Percentiles rank a stretch among this genome's conserved stretches.
phyloP scores from a whole-genome alignment of 805 yeast genomes.

The Yarrowia sp. region DNA sequence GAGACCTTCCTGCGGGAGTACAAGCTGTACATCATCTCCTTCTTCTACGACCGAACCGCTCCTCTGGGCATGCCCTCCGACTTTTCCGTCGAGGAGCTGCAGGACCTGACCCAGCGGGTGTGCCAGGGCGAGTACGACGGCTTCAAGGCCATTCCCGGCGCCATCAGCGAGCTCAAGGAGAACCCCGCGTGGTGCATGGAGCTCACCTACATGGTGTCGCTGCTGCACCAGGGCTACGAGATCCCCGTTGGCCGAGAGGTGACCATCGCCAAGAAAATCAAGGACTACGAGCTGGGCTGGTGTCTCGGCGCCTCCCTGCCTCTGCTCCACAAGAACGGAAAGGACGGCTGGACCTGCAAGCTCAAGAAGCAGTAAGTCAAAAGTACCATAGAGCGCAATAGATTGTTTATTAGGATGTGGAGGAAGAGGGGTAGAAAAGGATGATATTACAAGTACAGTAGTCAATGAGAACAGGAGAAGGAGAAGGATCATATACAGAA shows the following conservation, averaged over 20 bases:
- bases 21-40: constrained; percentile 90
- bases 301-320: constrained; percentile 98
- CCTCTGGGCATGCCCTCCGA: constrained; percentile 95
- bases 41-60: constrained; percentile 90
- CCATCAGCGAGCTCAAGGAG: constrained; percentile 66
- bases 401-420: constrained; percentile 3
- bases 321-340: constrained; percentile 57
- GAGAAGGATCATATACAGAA: too few relatives aligned
- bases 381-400: background rate
- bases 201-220: constrained; percentile 84
- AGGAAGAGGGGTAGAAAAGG: too few relatives aligned
- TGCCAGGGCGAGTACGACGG: constrained; percentile 88
- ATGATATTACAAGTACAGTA: too few relatives aligned
- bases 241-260: constrained; percentile 89
- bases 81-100: constrained; percentile 83
- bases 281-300: constrained; percentile 95
- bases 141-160: constrained; percentile 69
- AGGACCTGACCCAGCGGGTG: constrained; percentile 79
- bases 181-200: constrained; percentile 97
- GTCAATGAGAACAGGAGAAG: too few relatives aligned
- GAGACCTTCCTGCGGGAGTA: constrained; percentile 72
- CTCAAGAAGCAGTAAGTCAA: constrained; percentile 17
- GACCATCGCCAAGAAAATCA: constrained; percentile 88
- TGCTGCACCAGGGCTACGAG: constrained; percentile 96
- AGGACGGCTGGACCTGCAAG: constrained; percentile 43